Evolutionary conservation across 371 early-diverging fungal species (phyloP).

Genomic region (Mycotypha africana): DNA sequence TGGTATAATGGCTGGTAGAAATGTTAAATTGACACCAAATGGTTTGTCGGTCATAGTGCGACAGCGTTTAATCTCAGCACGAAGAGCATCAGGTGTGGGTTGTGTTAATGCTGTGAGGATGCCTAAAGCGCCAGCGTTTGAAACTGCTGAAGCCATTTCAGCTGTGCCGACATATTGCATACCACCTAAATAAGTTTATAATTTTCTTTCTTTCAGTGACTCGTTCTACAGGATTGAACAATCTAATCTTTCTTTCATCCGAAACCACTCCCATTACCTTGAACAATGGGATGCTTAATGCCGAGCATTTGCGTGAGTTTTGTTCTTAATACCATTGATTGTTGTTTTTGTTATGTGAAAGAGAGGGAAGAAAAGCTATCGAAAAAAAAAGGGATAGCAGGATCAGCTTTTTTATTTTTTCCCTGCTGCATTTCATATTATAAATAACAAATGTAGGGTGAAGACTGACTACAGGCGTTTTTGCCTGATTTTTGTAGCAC

Average conservation of each 20-base stretch:
- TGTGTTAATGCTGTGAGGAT: conserved; percentile 84
- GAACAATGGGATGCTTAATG: conserved; percentile 65
- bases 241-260: too few relatives aligned
- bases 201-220: too few relatives aligned
- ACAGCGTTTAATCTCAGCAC: conserved; percentile 68
- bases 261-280: conserved; percentile 39
- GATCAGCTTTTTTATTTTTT: background rate
- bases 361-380: background rate
- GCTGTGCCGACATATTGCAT: conserved; percentile 61
- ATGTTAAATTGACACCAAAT: conserved; percentile 76
- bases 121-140: conserved; percentile 97
- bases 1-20: conserved; percentile 61
- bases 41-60: conserved; percentile 71
- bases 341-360: background rate
- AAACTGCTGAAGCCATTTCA: conserved; percentile 82
- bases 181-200: too few relatives aligned
- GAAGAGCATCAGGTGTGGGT: conserved; percentile 78
- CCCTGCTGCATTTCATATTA: too few relatives aligned
- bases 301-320: conserved; percentile 61
- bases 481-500: too few relatives aligned
- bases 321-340: conserved; percentile 56
- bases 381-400: conserved; percentile 8
- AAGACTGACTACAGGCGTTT: too few relatives aligned
- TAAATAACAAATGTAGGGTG: too few relatives aligned
- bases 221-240: too few relatives aligned